Conservation (phyloP, 768 basidiomycete species). For the Trametes coccinea region DNA sequence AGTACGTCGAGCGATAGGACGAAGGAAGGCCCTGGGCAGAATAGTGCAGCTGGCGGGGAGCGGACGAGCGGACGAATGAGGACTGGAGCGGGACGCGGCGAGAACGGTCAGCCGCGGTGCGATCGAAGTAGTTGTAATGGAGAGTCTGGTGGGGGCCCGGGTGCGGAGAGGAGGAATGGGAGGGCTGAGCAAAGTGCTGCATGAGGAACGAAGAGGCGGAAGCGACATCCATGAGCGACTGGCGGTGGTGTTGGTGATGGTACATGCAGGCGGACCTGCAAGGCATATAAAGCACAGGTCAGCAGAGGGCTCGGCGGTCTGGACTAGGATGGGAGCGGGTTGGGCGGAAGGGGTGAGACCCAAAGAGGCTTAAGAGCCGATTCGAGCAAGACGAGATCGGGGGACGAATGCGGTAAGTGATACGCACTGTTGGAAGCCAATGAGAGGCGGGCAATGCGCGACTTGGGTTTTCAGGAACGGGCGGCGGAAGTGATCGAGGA, state of each 20-base stretch:
- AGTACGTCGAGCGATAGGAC: slow-evolving; percentile 15
- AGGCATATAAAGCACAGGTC: slow-evolving; percentile 12
- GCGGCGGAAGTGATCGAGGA: slow-evolving; percentile 25
- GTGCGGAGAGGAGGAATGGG: slow-evolving; percentile 17
- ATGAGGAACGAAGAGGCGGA: slow-evolving; percentile 18
- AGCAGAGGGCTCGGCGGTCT: slow-evolving; percentile 15
- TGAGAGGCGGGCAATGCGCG: slow-evolving; percentile 11
- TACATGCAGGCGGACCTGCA: slow-evolving; percentile 2
- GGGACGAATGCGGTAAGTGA: slow-evolving; percentile 20
- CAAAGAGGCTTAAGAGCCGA: slow-evolving; percentile 16
- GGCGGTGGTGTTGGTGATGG: slow-evolving; percentile 9
- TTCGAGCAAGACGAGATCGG: slow-evolving; percentile 15
- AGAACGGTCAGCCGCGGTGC: slow-evolving; percentile 9
- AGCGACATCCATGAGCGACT: slow-evolving; percentile 23
- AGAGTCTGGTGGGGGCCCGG: slow-evolving; percentile 12
- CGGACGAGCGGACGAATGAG: slow-evolving; percentile 22
- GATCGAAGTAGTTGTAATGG: slow-evolving; percentile 19
- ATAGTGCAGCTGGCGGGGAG: slow-evolving; percentile 19
- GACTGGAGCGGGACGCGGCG: slow-evolving; percentile 18
- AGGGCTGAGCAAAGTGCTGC: slow-evolving; percentile 9
- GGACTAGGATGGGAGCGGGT: slow-evolving; percentile 15
- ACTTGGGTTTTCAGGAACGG: slow-evolving; percentile 20
- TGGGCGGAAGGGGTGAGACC: slow-evolving; percentile 15
- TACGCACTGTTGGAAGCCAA: slow-evolving; percentile 18
- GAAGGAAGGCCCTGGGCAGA: slow-evolving; percentile 13